Base-by-base conservation (phyloP, 2,329 filamentous ascomycete genomes). In the Zymoseptoria brevis region DNA sequence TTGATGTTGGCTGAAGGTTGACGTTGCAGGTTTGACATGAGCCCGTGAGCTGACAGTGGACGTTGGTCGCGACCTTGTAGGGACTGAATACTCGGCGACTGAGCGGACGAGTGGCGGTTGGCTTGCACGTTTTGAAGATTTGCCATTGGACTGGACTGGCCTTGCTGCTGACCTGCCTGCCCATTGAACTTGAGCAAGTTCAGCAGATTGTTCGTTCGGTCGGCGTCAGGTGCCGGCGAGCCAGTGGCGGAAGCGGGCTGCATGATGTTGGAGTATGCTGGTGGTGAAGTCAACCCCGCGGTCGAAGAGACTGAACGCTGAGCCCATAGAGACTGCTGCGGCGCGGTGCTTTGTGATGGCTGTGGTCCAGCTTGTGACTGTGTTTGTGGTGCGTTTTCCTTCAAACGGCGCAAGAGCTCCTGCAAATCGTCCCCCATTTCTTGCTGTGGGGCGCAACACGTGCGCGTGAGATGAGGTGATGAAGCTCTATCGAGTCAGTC, bases 171-270 rank as follows among this genome's bases (percentile, higher is more conserved):
- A 24, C 62, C 59, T 19, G 67, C 19, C 65, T 77, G 73, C 64
- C 82, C 77, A 62, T 81, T 85, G 74, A 86, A 87, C 72, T 85
- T 85, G 63, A 89, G 77, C 61, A 88, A 73, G 68, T 82, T 87
- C 60, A 88, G 77, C 64, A 89, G 72, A 67, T 81, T 83, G 62
- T 69, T 71, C 48, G 71, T 66, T 13, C 70, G 65, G 61, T 66
- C 72, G 60, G 70, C 72, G 35, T 68, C 66, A 68, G 72, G 74
- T 56, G 67, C 73, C 60, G 72, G 74, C 64, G 72, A 75, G 72
- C 75, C 75, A 29, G 51, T 29, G 51, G 22, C 22, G 22, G 51
- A 19, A 13, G n/a, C 13, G 1, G 51, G 22, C 19, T 22, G n/a
- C 51, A 53, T 53, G 51, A 8, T 29, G 51, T 16, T 26, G 8